Base-by-base conservation (phyloP, 306 rosid species). In the Vigna trinervia region DNA sequence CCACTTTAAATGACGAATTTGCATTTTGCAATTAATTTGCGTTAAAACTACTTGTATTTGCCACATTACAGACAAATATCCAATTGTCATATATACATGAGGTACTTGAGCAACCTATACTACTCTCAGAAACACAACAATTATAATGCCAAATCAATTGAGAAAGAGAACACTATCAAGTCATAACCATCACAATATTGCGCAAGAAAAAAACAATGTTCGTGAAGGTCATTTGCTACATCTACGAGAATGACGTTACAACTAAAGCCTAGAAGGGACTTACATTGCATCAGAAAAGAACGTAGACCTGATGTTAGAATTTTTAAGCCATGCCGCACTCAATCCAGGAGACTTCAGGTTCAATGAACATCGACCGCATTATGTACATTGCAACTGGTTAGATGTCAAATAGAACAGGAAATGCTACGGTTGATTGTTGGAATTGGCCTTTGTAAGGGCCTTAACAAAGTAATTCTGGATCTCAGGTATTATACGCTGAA, bases 331-430 rank as follows among this genome's bases (percentile, higher is more conserved):
- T 58, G 81, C 83, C 15, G 79, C 80, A 80, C 79, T 74, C 76
- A 57, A 80, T 77, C 76, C 80, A 64, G 74, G 78, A 77, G 75
- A 84, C 78, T 77, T 70, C 87, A 17, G 79, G 78, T 88, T 75
- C 84, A 65, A 80, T 77, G 48, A 85, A 78, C 84, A 80, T 74
- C 84, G 69, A 86, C 79, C 64, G 71, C 74, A 73, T 82, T 86
- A 89, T 93, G 96, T 93, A 90, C 97, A 93, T 32, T 54, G 83
- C 75, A 52, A 80, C 80, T 59, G 79, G 97, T 92, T 87, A 92
- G 96, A 79, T 36, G 81, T 82, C 86, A 85, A 82, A 75, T 74
- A 56, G 51, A 67, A 53, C 17, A 57, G 75, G 81, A 69, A 74
- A 51, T 61, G 58, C 89, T 92, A 95, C 17, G 19, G 84, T 78